phyloP scores from a whole-genome alignment of 805 yeast species.

The Myxozyma neotropica region DNA sequence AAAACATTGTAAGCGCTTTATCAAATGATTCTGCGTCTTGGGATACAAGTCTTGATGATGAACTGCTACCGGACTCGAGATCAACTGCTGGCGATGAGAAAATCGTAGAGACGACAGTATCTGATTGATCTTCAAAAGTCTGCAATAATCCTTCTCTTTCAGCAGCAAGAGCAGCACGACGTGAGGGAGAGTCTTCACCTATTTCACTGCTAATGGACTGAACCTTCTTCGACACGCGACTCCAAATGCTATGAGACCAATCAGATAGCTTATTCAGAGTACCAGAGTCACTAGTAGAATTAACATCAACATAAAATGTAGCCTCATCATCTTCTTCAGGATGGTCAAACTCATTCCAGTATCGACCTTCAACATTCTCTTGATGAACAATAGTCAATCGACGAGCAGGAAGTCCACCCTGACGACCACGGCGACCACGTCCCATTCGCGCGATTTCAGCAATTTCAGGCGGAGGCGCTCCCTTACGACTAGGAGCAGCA shows the following conservation, averaged over 20 bases:
- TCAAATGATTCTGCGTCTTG: slow-evolving; percentile 6
- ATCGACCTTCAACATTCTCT: slow-evolving; percentile 43
- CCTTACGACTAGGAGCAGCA: background rate
- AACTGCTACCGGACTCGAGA: slow-evolving; percentile 9
- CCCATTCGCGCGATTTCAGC: slow-evolving; percentile 13
- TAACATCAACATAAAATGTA: slow-evolving; percentile 37
- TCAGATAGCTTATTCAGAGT: slow-evolving; percentile 31
- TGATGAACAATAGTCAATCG: slow-evolving; percentile 10
- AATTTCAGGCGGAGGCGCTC: slow-evolving; percentile 9
- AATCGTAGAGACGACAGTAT: background rate
- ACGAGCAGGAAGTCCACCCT: slow-evolving; percentile 2
- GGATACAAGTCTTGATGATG: background rate
- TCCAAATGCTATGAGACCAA: slow-evolving; percentile 34
- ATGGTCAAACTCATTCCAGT: slow-evolving; percentile 72
- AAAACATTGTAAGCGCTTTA: slow-evolving; percentile 31
- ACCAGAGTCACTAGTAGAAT: slow-evolving; percentile 38
- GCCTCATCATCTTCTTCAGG: slow-evolving; percentile 54
- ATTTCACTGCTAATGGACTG: slow-evolving; percentile 8
- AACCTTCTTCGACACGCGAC: slow-evolving; percentile 22
- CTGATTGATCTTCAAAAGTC: background rate
- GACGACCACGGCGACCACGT: slow-evolving; percentile 14
- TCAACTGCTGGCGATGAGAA: background rate
- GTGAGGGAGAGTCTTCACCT: slow-evolving; percentile 19
- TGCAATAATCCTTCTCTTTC: slow-evolving; percentile 42
- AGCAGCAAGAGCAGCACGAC: slow-evolving; percentile 17